Evolutionary conservation across 192 early-diverging fungal species (phyloP).

Genomic region (Coemansia erecta): DNA sequence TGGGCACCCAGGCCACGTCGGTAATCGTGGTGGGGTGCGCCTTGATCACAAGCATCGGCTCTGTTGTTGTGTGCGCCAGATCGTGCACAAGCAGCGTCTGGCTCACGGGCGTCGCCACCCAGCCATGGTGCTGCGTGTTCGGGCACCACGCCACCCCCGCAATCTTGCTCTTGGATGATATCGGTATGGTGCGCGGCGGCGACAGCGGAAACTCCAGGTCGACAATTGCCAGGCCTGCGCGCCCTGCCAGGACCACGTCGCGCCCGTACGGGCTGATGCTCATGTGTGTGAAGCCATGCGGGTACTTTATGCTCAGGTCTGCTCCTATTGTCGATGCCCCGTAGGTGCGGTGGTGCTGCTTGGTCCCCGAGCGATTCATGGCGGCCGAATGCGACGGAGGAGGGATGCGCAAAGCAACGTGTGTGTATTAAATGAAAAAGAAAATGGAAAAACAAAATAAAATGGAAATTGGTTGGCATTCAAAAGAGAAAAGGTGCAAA

Average conservation of each 20-base stretch:
- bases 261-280: conserved; percentile 50
- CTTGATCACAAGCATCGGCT: conserved; percentile 38
- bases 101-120: conserved; percentile 41
- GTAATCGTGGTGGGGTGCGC: conserved; percentile 47
- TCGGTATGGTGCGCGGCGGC: conserved; percentile 30
- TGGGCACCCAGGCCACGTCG: conserved; percentile 43
- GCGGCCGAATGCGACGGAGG: too few species aligned
- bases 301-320: conserved; percentile 40
- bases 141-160: conserved; percentile 44
- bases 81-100: conserved; percentile 44
- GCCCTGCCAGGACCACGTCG: conserved; percentile 41
- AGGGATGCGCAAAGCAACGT: not conserved
- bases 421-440: not conserved
- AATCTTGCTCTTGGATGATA: conserved; percentile 36
- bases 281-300: conserved; percentile 33
- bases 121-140: conserved; percentile 32
- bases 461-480: not conserved
- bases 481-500: too few species aligned
- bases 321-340: conserved; percentile 28
- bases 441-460: conserved; percentile 1
- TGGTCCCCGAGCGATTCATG: conserved; percentile 14
- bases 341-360: conserved; percentile 7
- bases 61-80: conserved; percentile 21
- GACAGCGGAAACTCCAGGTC: conserved; percentile 41
- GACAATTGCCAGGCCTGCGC: conserved; percentile 35